Percentiles rank a stretch among this genome's conserved stretches.
These are phyloP conservation scores for Cercospora beticola DNA, from an alignment of 2,329 filamentous ascomycete species.

Conservation along the genomic window DNA sequence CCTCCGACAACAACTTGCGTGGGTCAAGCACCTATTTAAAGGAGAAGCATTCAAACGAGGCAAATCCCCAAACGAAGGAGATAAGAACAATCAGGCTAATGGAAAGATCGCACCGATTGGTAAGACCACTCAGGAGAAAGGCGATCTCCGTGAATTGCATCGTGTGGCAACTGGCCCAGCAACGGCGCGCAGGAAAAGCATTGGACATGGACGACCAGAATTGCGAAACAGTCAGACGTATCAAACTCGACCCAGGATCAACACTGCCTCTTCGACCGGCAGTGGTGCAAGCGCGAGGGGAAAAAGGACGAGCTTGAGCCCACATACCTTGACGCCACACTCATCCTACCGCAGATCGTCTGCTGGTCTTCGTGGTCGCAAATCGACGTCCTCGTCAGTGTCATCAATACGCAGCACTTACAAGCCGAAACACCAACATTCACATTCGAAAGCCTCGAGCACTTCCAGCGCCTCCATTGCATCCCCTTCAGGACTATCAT, in stretches of 20 bases:
- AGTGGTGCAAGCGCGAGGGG: conserved; percentile 35
- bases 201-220: conserved; percentile 40
- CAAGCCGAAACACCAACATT: conserved; percentile 72
- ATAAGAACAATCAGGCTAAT: conserved; percentile 24
- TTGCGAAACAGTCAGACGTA: conserved; percentile 41
- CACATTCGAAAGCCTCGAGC: conserved; percentile 91
- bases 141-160: conserved; percentile 36
- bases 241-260: conserved; percentile 45
- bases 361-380: conserved; percentile 79
- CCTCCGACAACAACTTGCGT: conserved; percentile 65
- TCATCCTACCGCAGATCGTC: conserved; percentile 82
- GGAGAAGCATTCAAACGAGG: conserved; percentile 62
- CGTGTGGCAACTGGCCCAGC: conserved; percentile 38
- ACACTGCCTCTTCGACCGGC: conserved; percentile 43
- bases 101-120: conserved; percentile 22
- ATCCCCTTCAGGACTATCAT: conserved; percentile 45
- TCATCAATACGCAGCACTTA: conserved; percentile 91
- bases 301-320: conserved; percentile 58
- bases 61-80: conserved; percentile 51
- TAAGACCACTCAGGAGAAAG: conserved; percentile 21
- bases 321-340: conserved; percentile 82
- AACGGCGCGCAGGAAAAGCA: conserved; percentile 34
- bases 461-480: conserved; percentile 74
- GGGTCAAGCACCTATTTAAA: conserved; percentile 71
- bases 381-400: conserved; percentile 93